A percentile compares a stretch with the other conserved stretches of the same genome.
These are phyloP conservation scores for Ceratobasidium sp. DNA, from an alignment of 1,284 basidiomycete species.

Conservation along the genomic window DNA sequence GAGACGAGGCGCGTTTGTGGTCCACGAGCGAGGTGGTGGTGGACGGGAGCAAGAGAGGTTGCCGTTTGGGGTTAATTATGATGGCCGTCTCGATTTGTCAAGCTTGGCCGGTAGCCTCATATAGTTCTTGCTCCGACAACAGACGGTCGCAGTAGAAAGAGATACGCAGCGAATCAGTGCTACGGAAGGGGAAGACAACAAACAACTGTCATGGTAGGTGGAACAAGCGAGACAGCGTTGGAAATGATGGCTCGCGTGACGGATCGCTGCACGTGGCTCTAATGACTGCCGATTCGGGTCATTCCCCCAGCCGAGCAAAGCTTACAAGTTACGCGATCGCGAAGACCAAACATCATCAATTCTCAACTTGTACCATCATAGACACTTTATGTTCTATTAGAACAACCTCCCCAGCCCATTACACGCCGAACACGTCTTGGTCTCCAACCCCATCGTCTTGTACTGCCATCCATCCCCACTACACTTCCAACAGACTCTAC, in stretches of 20 bases:
- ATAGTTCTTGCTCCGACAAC: too few relatives aligned
- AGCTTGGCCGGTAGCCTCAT: too few relatives aligned
- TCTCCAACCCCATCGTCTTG: slow-evolving; percentile 69
- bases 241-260: too few relatives aligned
- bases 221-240: too few relatives aligned
- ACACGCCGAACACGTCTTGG: slow-evolving; percentile 65
- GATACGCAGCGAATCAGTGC: too few relatives aligned
- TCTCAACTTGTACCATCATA: not conserved
- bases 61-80: slow-evolving; percentile 3
- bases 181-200: too few relatives aligned
- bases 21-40: slow-evolving; percentile 7
- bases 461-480: slow-evolving; percentile 66
- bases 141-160: too few relatives aligned
- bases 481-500: slow-evolving; percentile 74
- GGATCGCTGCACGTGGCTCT: not conserved
- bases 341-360: not conserved
- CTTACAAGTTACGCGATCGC: not conserved
- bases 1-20: slow-evolving; percentile 1
- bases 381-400: not conserved
- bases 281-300: slow-evolving; percentile 1
- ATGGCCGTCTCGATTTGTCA: too few relatives aligned
- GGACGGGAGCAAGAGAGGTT: not conserved
- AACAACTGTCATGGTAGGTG: too few relatives aligned
- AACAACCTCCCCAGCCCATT: slow-evolving; percentile 72
- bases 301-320: not conserved